Conservation (phyloP, 208 protist species). For the Angomonas ambiguus region DNA sequence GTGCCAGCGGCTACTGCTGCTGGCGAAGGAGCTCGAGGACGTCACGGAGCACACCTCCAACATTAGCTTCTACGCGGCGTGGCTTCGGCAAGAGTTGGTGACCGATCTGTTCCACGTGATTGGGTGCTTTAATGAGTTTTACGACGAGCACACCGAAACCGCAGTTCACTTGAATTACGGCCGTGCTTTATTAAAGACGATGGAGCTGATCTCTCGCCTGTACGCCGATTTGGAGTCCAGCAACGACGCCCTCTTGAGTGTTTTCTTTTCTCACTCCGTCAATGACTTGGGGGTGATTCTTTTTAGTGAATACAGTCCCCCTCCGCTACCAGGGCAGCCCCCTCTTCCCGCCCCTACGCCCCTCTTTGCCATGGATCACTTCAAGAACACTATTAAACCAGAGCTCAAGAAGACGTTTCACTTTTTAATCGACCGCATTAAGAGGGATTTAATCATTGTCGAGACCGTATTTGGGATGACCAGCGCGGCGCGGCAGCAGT, state of each 20-base stretch:
- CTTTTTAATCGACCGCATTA: constrained; percentile 62
- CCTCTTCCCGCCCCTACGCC: constrained; percentile 30
- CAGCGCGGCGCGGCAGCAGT: constrained; percentile 71
- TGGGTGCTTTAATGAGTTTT: constrained; percentile 73
- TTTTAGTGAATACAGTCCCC: constrained; percentile 67
- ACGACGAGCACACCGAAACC: constrained; percentile 43
- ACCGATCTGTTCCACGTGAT: constrained; percentile 76
- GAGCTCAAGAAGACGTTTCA: constrained; percentile 52
- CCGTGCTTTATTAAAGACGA: constrained; percentile 63
- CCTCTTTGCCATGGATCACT: constrained; percentile 68
- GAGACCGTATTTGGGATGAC: constrained; percentile 80
- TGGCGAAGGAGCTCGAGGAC: constrained; percentile 55
- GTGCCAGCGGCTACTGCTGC: constrained; percentile 60
- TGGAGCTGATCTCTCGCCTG: constrained; percentile 67
- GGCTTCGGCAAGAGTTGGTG: constrained; percentile 75
- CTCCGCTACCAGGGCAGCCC: constrained; percentile 43
- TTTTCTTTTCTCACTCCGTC: constrained; percentile 66
- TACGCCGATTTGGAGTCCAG: constrained; percentile 58
- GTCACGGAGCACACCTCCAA: constrained; percentile 44
- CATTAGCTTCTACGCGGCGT: constrained; percentile 65
- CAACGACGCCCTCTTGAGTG: constrained; percentile 61
- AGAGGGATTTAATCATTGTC: constrained; percentile 74
- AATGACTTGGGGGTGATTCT: constrained; percentile 69
- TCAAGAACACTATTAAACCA: constrained; percentile 39
- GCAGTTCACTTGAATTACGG: constrained; percentile 65